Evolutionary conservation across 495 filamentous ascomycete species (phyloP).

Genomic region (Daldinia vernicosa): DNA sequence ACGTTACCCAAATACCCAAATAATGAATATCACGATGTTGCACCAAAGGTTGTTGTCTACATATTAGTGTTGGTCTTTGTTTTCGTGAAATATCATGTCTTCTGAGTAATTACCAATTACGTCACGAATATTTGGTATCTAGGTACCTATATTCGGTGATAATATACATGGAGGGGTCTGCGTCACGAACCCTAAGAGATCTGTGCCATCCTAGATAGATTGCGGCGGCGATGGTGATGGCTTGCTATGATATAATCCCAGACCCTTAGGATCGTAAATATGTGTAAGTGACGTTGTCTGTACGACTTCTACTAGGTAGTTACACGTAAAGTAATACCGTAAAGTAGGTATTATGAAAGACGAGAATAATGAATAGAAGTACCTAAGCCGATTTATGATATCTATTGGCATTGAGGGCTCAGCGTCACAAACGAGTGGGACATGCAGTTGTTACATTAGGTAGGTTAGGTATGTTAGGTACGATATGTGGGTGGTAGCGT

Average conservation of each 20-base stretch:
- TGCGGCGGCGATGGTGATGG: neutral
- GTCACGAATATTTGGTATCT: neutral
- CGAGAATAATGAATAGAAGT: neutral
- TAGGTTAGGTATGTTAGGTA: neutral
- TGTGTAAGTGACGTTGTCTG: neutral
- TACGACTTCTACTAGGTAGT: neutral
- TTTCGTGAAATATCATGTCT: neutral
- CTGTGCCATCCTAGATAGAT: slow-evolving; percentile 33
- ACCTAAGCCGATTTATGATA: no score
- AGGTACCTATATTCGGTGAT: neutral
- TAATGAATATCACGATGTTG: neutral
- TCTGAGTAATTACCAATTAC: neutral
- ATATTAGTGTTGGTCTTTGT: neutral
- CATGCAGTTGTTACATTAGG: slow-evolving; percentile 6
- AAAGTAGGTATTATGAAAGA: neutral
- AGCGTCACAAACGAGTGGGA: slow-evolving; percentile 26
- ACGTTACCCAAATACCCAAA: slow-evolving; percentile 1
- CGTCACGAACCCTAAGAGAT: slow-evolving; percentile 7
- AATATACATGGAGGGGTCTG: slow-evolving; percentile 12
- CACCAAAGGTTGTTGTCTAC: neutral
- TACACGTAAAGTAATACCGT: neutral
- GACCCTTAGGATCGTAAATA: neutral
- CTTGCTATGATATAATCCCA: neutral
- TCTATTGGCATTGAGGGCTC: no score
- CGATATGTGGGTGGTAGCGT: slow-evolving; percentile 6